Conservation (phyloP, 352 stramenopile species). For the Thalassiosira exigua region DNA sequence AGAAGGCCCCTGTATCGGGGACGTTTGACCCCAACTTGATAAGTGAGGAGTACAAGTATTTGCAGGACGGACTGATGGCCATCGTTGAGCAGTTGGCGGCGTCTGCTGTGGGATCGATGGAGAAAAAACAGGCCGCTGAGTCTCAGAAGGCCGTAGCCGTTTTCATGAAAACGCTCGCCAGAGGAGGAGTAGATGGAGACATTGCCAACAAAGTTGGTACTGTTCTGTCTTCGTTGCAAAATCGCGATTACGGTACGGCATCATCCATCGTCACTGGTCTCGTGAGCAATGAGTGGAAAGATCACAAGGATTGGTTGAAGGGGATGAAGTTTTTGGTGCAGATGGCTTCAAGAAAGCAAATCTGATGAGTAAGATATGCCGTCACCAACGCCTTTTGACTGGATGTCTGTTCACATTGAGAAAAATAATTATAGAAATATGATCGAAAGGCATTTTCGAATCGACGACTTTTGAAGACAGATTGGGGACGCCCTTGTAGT, state of each 20-base stretch:
- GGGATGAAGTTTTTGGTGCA: conserved; percentile 96
- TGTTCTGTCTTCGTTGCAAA: conserved; percentile 69
- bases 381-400: neutral
- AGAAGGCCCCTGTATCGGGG: conserved; percentile 72
- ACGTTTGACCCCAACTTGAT: conserved; percentile 64
- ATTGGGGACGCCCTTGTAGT: too few relatives aligned
- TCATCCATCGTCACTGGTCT: conserved; percentile 89
- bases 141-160: conserved; percentile 81
- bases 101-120: conserved; percentile 46
- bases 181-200: conserved; percentile 70
- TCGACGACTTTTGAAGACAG: too few relatives aligned
- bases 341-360: conserved; percentile 84
- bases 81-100: conserved; percentile 67
- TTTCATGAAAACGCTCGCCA: conserved; percentile 80
- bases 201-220: conserved; percentile 66
- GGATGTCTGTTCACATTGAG: too few relatives aligned
- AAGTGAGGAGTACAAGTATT: conserved; percentile 67
- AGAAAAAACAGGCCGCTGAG: conserved; percentile 85
- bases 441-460: too few relatives aligned
- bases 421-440: too few relatives aligned
- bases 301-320: conserved; percentile 98
- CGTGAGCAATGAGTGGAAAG: conserved; percentile 92
- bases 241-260: conserved; percentile 74
- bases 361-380: conserved; percentile 24
- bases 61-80: conserved; percentile 75